Evolutionary conservation across 106 monocot genomes (phyloP).

Genomic region (Acorus calamus): DNA sequence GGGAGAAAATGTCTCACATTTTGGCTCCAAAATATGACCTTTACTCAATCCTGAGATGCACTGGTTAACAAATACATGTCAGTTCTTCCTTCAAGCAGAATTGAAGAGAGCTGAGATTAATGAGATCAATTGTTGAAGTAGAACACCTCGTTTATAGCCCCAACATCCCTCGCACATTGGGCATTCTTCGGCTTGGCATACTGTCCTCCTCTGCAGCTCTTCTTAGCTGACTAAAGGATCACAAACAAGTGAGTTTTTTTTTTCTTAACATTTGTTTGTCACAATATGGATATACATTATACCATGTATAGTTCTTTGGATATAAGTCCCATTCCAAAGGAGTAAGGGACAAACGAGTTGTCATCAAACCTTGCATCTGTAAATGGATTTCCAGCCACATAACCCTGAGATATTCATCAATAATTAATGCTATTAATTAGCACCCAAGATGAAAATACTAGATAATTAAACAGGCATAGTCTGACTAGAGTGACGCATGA

Average conservation of each 20-base stretch:
- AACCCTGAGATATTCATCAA: slow-evolving; percentile 23
- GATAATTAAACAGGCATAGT: too few species aligned
- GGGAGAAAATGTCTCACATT: slow-evolving; percentile 5
- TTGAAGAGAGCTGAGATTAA: too few species aligned
- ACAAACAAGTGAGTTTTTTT: background rate
- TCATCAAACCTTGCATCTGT: slow-evolving; percentile 12
- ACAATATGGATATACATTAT: background rate
- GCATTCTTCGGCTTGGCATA: slow-evolving; percentile 14
- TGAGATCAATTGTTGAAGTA: too few species aligned
- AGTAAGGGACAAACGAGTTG: background rate
- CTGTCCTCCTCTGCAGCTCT: slow-evolving; percentile 18
- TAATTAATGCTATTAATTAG: too few species aligned
- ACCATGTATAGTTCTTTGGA: slow-evolving; percentile 35
- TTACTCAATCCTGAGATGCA: slow-evolving; percentile 6
- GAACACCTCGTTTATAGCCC: slow-evolving; percentile 12
- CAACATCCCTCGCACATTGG: slow-evolving; percentile 7
- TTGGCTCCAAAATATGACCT: slow-evolving; percentile 31
- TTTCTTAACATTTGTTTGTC: background rate
- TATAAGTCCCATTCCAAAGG: slow-evolving; percentile 27
- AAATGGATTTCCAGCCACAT: slow-evolving; percentile 31
- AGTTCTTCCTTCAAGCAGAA: background rate
- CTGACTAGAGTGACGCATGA: too few species aligned
- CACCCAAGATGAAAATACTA: too few species aligned
- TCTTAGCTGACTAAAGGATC: slow-evolving; percentile 11
- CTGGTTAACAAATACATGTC: slow-evolving; percentile 6